Evolutionary conservation across 1,139 yeast species (phyloP), one percentile per base, ranked within the genome.

Genomic region (Candida smagusa): DNA sequence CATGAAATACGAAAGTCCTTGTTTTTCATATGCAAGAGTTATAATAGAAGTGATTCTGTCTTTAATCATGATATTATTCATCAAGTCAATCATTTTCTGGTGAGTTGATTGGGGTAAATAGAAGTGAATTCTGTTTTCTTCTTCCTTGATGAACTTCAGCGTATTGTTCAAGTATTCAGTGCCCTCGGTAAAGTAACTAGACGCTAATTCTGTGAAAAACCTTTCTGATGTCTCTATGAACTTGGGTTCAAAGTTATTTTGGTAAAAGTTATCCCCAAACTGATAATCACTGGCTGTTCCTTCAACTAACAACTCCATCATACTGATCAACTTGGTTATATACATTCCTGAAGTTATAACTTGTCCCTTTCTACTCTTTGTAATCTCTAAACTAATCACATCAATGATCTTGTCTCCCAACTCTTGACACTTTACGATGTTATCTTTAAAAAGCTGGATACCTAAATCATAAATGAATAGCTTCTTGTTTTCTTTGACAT

Each of bases 381-480:
- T 71, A 31, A 86, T 74, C 48, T 82, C 84, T 4, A 64, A 64
- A n/a, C 84, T 60, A 3, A 86, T 60, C 7, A 75, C 68, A 9
- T 59, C 55, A 35, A 78, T 74, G 33, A 83, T 56, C 34, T 60
- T 63, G 9, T 57, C 50, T 0, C 88, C 88, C 24, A 84, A 67
- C 34, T 72, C 73, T 43, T 73, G 64, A 40, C 69, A 52, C 27
- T 72, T 63, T 23, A 74, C 56, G 28, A 72, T 58, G 36, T 56
- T 54, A 23, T 71, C 72, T 46, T 71, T 70, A 45, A 62, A 65
- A 7, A 81, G 56, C 28, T 72, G 72, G 28, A 84, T 68, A 0
- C 96, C 96, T 33, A 84, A 71, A 52, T 89, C 96, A 52, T 84
- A 84, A 3, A 86, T 73, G 38, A 82, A 63, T 2, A 88, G 78